Conservation (phyloP, 2,329 filamentous ascomycete species). For the Pseudogymnoascus verrucosus region DNA sequence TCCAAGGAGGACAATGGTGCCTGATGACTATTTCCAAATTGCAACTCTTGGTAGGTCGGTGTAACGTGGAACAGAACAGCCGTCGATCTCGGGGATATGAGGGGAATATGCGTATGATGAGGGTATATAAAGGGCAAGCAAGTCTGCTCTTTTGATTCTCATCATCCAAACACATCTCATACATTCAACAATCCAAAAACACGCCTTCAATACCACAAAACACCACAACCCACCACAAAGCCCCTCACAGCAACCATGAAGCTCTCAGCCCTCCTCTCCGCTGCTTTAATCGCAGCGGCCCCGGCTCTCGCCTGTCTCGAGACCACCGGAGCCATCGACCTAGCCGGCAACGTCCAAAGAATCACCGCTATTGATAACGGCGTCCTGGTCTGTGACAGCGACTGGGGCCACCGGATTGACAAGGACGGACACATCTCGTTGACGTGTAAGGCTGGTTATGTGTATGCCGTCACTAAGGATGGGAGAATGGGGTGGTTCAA, state of each 20-base stretch:
- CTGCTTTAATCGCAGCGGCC: not conserved
- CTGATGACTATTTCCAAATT: not conserved
- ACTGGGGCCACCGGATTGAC: not conserved
- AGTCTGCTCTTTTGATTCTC: not conserved
- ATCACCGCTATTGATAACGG: not conserved
- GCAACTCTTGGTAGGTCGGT: not conserved
- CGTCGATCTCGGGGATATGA: not conserved
- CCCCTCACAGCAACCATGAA: not conserved
- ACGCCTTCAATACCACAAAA: not conserved
- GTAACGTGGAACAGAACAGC: not conserved
- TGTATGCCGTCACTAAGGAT: not conserved
- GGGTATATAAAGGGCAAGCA: not conserved
- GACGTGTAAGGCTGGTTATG: not conserved
- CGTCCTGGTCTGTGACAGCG: not conserved
- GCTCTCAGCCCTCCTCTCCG: not conserved
- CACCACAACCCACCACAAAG: not conserved
- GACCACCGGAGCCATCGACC: not conserved
- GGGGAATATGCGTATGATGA: not conserved
- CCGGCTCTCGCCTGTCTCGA: not conserved
- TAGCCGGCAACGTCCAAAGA: not conserved
- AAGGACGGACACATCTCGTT: not conserved
- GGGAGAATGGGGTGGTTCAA: not conserved
- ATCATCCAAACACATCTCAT: not conserved
- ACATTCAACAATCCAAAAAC: not conserved
- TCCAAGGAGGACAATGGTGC: not conserved